A percentile compares a stretch with the other conserved stretches of the same genome.
Evolutionary conservation across 2,329 filamentous ascomycete genomes (phyloP).

Genomic region (Fusarium sp.): DNA sequence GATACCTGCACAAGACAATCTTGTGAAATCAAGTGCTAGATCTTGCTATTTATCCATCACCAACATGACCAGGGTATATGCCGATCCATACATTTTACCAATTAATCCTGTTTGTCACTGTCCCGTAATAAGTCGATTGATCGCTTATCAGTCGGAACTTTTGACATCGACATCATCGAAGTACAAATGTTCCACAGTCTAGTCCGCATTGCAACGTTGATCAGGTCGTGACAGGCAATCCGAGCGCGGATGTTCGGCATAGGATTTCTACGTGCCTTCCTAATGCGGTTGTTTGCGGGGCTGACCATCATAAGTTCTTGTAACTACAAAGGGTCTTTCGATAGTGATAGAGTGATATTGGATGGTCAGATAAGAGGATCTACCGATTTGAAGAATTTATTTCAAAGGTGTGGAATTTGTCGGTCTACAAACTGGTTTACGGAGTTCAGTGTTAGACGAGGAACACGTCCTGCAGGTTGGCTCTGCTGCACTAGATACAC

Average conservation of each 20-base stretch:
- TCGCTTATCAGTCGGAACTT: constrained; percentile 14
- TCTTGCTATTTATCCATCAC: not conserved
- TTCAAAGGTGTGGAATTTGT: too few relatives aligned
- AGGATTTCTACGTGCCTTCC: constrained; percentile 24
- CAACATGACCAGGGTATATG: not conserved
- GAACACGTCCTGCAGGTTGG: too few relatives aligned
- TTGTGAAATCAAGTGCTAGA: not conserved
- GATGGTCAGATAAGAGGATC: too few relatives aligned
- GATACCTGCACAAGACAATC: too few relatives aligned
- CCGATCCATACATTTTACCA: not conserved
- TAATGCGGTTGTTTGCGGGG: constrained; percentile 31
- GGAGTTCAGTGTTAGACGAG: too few relatives aligned
- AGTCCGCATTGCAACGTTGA: not conserved
- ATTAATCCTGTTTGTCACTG: not conserved
- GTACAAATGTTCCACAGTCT: not conserved
- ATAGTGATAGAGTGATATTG: not conserved
- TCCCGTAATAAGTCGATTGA: not conserved
- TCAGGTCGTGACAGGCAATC: constrained; percentile 4
- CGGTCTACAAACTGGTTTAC: too few relatives aligned
- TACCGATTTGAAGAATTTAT: too few relatives aligned
- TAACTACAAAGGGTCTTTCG: not conserved
- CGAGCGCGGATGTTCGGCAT: constrained; percentile 33
- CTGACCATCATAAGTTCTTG: constrained; percentile 1
- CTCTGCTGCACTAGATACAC: too few relatives aligned
- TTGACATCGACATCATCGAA: constrained; percentile 3